These are phyloP conservation scores for Albatrellus ellisii DNA, from an alignment of 768 basidiomycete genomes.

Conservation along the genomic window DNA sequence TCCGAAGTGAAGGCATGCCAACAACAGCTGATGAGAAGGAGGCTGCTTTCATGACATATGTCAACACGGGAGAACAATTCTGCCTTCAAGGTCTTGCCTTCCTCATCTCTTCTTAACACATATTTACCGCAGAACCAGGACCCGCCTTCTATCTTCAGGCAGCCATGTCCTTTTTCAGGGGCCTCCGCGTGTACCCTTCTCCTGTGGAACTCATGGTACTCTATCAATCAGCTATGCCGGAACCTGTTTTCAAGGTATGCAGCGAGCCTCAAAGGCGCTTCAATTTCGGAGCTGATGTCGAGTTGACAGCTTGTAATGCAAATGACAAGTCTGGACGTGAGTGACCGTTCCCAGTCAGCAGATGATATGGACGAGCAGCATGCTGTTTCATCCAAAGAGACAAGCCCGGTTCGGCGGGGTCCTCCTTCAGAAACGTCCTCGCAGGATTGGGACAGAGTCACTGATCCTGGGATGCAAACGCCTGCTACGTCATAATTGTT, in stretches of 20 bases:
- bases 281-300: constrained; percentile 4
- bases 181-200: constrained; percentile 87
- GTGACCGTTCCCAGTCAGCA: constrained; percentile 37
- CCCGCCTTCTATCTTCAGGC: constrained; percentile 66
- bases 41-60: constrained; percentile 83
- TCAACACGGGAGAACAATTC: constrained; percentile 78
- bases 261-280: background rate
- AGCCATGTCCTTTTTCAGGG: constrained; percentile 86
- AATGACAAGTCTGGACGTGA: constrained; percentile 82
- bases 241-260: constrained; percentile 63
- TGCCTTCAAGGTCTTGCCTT: constrained; percentile 45
- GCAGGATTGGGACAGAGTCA: constrained; percentile 83
- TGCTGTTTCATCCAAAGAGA: constrained; percentile 37
- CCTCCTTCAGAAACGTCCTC: constrained; percentile 82
- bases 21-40: constrained; percentile 67
- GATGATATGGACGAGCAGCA: constrained; percentile 20
- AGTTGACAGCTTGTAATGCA: constrained; percentile 54
- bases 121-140: constrained; percentile 32
- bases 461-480: constrained; percentile 53
- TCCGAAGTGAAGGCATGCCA: constrained; percentile 61
- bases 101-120: background rate
- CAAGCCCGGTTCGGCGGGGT: constrained; percentile 46
- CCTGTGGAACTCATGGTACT: constrained; percentile 92
- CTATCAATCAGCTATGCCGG: constrained; percentile 83
- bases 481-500: constrained; percentile 25